Conservation (phyloP, 2,329 filamentous ascomycete genomes). For the Xylaria sp. region DNA sequence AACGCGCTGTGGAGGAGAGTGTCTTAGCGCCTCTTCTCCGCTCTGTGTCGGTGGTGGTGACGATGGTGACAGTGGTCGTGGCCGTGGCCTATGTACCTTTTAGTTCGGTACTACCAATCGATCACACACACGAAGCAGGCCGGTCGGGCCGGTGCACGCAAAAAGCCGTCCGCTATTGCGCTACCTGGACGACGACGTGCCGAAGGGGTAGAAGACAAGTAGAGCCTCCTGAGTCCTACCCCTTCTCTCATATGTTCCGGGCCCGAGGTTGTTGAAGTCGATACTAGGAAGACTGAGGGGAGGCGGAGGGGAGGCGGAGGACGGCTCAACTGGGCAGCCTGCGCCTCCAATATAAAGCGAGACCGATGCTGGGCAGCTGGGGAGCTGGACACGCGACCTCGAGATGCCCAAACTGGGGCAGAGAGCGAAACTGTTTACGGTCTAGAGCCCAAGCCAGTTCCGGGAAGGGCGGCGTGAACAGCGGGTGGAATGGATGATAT, state of each 20-base stretch:
- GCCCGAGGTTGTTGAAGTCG: constrained; percentile 5
- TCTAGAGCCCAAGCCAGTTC: background rate
- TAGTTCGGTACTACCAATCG: no score
- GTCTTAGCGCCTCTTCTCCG: constrained; percentile 3
- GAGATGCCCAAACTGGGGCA: no score
- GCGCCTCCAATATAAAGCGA: background rate
- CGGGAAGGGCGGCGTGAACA: background rate
- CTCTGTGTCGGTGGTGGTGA: background rate
- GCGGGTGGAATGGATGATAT: no score
- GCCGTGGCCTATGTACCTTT: background rate
- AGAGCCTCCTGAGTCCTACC: constrained; percentile 36
- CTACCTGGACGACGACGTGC: background rate
- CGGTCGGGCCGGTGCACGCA: no score
- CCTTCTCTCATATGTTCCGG: constrained; percentile 27
- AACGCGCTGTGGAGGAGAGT: no score
- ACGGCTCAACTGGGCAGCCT: constrained; percentile 30
- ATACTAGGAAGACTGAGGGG: background rate
- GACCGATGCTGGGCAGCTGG: no score
- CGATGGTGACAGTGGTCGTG: background rate
- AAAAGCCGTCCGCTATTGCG: no score
- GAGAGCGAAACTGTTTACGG: background rate
- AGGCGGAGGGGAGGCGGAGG: constrained; percentile 1
- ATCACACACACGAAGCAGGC: no score
- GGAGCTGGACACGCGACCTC: no score
- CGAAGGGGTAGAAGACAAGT: constrained; percentile 42